These are phyloP conservation scores for Zoysia matrella DNA, from an alignment of 202 grass and related monocot species.

Conservation along the genomic window DNA sequence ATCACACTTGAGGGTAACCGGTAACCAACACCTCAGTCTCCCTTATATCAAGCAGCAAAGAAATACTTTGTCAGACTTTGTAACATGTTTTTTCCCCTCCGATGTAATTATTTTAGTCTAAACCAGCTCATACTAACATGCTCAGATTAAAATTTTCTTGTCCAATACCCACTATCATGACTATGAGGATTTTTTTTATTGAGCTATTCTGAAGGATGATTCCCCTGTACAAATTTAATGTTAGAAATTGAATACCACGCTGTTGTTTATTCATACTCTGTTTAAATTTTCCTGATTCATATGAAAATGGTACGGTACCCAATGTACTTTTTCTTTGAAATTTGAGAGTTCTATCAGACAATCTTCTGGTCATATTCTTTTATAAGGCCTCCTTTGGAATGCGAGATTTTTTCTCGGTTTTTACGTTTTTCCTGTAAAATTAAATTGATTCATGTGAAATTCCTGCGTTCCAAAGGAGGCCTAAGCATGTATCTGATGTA, in stretches of 20 bases:
- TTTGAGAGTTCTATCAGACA: not conserved
- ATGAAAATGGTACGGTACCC: not conserved
- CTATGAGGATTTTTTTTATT: too few species aligned
- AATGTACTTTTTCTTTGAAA: not conserved
- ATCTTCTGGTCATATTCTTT: not conserved
- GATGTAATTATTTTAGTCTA: conserved; percentile 48
- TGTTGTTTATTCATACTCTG: not conserved
- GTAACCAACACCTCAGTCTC: conserved; percentile 31
- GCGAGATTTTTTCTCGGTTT: too few species aligned
- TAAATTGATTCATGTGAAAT: too few species aligned
- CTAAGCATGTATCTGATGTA: conserved; percentile 12
- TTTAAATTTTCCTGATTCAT: not conserved
- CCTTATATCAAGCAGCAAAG: conserved; percentile 33
- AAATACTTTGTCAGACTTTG: conserved; percentile 30
- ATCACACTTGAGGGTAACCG: conserved; percentile 51
- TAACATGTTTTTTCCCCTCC: conserved; percentile 34
- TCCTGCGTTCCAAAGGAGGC: too few species aligned
- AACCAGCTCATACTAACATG: not conserved
- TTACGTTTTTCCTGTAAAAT: too few species aligned
- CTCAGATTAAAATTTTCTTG: not conserved
- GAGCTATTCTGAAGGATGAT: not conserved
- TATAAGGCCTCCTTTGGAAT: too few species aligned
- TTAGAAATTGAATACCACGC: not conserved
- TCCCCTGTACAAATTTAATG: not conserved
- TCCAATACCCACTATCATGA: not conserved